phyloP scores from a whole-genome alignment of 495 filamentous ascomycete genomes.

The Xylaria flabelliformis region DNA sequence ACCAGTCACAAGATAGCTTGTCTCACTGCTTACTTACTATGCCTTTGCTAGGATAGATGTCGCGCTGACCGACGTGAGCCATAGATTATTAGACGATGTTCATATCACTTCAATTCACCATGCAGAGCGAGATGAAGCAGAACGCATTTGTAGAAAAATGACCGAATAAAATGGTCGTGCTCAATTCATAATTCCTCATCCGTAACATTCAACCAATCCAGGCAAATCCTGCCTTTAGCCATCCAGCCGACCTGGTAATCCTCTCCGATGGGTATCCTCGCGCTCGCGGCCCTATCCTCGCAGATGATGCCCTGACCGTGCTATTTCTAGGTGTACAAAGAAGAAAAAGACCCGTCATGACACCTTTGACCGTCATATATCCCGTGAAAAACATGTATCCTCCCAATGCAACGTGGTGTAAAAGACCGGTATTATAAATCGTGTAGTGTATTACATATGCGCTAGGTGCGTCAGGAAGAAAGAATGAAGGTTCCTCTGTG shows the following conservation, averaged over 20 bases:
- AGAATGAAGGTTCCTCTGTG: constrained; percentile 34
- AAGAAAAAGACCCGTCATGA: constrained; percentile 27
- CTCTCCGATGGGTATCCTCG: constrained; percentile 44
- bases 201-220: constrained; percentile 9
- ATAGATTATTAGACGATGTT: background rate
- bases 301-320: constrained; percentile 30
- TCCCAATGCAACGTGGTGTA: constrained; percentile 17
- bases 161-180: constrained; percentile 11
- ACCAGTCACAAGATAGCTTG: background rate
- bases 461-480: constrained; percentile 31
- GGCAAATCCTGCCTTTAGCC: constrained; percentile 16
- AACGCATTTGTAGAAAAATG: constrained; percentile 10
- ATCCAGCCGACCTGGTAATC: constrained; percentile 25
- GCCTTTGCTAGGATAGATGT: background rate
- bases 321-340: constrained; percentile 41
- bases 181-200: constrained; percentile 16
- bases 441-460: constrained; percentile 25
- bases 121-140: background rate
- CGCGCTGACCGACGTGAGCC: background rate
- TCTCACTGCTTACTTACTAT: background rate
- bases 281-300: constrained; percentile 33
- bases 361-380: constrained; percentile 34
- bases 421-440: constrained; percentile 27
- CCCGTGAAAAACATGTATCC: constrained; percentile 30
- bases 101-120: background rate